Conservation (phyloP, 257 asterid genomes). For the Coffea eugenioides region DNA sequence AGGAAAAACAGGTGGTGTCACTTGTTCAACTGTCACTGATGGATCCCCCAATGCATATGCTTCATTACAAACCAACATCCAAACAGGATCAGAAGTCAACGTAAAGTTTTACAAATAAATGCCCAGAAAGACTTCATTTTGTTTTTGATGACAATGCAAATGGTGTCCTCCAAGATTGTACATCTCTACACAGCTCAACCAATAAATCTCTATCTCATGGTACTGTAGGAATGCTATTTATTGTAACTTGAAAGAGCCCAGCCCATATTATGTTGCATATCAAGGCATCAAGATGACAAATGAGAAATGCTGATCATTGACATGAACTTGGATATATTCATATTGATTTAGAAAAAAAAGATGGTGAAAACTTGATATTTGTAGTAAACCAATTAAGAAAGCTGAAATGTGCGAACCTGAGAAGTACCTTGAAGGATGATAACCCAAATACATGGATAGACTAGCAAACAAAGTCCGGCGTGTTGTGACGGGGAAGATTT, state of each 20-base stretch:
- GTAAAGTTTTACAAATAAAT: neutral
- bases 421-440: conserved; percentile 71
- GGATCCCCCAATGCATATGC: conserved; percentile 93
- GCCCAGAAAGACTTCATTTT: neutral
- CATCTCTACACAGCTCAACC: neutral
- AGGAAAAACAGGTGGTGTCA: conserved; percentile 63
- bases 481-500: conserved; percentile 28
- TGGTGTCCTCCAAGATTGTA: neutral
- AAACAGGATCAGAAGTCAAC: neutral
- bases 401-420: conserved; percentile 62
- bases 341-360: neutral
- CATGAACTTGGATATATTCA: neutral
- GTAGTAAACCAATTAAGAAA: conserved; percentile 4
- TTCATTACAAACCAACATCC: conserved; percentile 28
- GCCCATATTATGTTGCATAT: neutral
- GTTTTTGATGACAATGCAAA: neutral
- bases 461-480: conserved; percentile 68
- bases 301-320: no score
- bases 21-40: conserved; percentile 83
- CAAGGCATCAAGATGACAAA: neutral
- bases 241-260: neutral
- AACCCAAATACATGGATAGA: conserved; percentile 45
- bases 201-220: neutral
- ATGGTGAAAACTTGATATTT: neutral
- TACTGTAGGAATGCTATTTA: neutral